A percentile compares a stretch with the other conserved stretches of the same genome.
These are phyloP conservation scores for Dryadomyces quercivorus DNA, from an alignment of 2,329 filamentous ascomycete genomes.

Conservation along the genomic window DNA sequence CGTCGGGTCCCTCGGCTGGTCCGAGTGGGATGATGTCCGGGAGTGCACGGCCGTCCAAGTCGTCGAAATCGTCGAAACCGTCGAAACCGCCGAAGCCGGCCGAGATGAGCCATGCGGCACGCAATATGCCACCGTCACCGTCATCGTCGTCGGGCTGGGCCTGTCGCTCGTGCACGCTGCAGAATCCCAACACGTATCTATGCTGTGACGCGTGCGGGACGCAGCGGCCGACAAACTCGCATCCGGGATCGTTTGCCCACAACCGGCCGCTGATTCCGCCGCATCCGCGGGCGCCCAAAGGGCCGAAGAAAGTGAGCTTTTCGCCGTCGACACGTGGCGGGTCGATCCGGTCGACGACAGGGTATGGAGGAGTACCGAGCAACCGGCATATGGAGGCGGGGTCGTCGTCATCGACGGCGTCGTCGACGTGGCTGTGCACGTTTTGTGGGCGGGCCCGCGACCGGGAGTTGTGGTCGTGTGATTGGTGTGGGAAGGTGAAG, in stretches of 20 bases:
- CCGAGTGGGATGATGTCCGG: too few species aligned
- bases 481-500: constrained; percentile 41
- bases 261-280: background rate
- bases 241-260: background rate
- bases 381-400: too few species aligned
- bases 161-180: constrained; percentile 43
- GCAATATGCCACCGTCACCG: too few species aligned
- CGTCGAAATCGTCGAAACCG: too few species aligned
- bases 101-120: background rate
- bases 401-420: background rate
- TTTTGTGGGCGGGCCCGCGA: constrained; percentile 40
- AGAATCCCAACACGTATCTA: constrained; percentile 37
- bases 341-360: background rate
- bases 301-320: constrained; percentile 6
- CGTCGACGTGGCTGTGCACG: constrained; percentile 34
- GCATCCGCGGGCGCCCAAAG: background rate
- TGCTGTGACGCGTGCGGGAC: constrained; percentile 45
- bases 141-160: constrained; percentile 27
- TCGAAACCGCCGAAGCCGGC: background rate
- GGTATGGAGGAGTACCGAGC: too few species aligned
- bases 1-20: too few species aligned
- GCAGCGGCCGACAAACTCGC: background rate
- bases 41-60: too few species aligned
- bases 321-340: constrained; percentile 8
- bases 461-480: constrained; percentile 44